Conservation (phyloP, 2,329 filamentous ascomycete genomes). For the Venturiaceae sp. region DNA sequence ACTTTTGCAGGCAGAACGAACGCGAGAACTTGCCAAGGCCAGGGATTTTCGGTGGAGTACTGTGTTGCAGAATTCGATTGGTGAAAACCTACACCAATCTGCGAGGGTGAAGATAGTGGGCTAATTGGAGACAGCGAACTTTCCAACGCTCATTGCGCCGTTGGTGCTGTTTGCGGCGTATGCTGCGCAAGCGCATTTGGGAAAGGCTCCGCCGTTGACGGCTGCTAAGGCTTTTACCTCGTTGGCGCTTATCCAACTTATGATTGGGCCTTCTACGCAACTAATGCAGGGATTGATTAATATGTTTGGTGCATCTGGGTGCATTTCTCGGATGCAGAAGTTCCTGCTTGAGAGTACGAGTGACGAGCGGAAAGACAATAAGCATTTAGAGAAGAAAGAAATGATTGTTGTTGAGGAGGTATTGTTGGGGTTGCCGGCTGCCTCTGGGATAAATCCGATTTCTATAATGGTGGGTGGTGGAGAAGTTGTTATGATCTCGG, state of each 20-base stretch:
- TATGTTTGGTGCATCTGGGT: not conserved
- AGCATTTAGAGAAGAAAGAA: not conserved
- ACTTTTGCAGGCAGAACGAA: not conserved
- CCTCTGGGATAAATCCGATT: not conserved
- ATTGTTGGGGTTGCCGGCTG: not conserved
- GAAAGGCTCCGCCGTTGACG: not conserved
- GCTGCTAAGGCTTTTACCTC: not conserved
- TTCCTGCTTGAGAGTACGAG: no score
- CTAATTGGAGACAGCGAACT: not conserved
- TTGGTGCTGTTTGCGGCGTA: not conserved
- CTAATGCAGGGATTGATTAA: not conserved
- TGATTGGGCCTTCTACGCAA: not conserved
- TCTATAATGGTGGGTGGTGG: not conserved
- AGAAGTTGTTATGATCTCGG: slow-evolving; percentile 13
- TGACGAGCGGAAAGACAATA: not conserved
- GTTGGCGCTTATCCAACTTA: not conserved
- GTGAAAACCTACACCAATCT: not conserved
- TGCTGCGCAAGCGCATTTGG: not conserved
- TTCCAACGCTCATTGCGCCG: not conserved
- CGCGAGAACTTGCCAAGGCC: not conserved
- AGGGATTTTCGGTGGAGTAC: not conserved
- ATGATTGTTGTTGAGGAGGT: not conserved
- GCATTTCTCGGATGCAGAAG: not conserved
- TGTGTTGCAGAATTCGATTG: not conserved
- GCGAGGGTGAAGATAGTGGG: not conserved